Conservation (phyloP, 2,329 filamentous ascomycete genomes). For the Colletotrichum liriopes region DNA sequence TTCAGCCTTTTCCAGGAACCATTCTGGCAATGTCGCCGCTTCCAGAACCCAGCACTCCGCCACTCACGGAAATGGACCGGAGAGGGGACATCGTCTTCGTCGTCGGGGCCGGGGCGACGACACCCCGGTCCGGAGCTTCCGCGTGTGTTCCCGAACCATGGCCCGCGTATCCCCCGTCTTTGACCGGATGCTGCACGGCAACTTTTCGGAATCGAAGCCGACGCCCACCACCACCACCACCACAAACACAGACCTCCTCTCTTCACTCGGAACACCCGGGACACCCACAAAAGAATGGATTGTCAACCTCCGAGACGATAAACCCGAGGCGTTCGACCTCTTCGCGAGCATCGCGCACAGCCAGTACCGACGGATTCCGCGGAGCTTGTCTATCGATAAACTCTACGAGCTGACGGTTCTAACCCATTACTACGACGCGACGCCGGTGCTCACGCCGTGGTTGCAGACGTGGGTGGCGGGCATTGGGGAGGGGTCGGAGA, state of each 20-base stretch:
- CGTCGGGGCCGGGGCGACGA: constrained; percentile 21
- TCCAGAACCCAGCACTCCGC: constrained; percentile 10
- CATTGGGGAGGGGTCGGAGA: constrained; percentile 40
- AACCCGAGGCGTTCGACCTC: constrained; percentile 48
- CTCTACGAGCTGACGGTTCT: constrained; percentile 50
- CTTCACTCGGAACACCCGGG: neutral
- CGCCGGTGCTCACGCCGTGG: constrained; percentile 48
- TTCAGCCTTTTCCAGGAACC: neutral
- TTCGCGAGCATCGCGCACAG: constrained; percentile 53
- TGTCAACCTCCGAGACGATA: constrained; percentile 51
- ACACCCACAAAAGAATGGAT: constrained; percentile 45
- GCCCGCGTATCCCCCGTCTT: constrained; percentile 50
- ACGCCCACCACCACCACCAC: constrained; percentile 4
- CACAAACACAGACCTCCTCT: neutral
- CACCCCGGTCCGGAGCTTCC: constrained; percentile 42
- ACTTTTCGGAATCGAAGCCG: constrained; percentile 47
- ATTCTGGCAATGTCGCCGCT: constrained; percentile 18
- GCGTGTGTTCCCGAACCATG: constrained; percentile 49
- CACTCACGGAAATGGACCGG: constrained; percentile 26
- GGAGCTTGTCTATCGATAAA: constrained; percentile 44
- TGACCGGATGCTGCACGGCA: constrained; percentile 49
- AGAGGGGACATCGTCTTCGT: constrained; percentile 32
- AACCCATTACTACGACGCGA: constrained; percentile 52
- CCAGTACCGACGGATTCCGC: constrained; percentile 48
- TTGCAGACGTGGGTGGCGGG: constrained; percentile 44